Percentiles rank a stretch among this genome's conserved stretches.
Evolutionary conservation across 305 asterid species (phyloP).

Genomic region (Stenogyne calaminthoides): DNA sequence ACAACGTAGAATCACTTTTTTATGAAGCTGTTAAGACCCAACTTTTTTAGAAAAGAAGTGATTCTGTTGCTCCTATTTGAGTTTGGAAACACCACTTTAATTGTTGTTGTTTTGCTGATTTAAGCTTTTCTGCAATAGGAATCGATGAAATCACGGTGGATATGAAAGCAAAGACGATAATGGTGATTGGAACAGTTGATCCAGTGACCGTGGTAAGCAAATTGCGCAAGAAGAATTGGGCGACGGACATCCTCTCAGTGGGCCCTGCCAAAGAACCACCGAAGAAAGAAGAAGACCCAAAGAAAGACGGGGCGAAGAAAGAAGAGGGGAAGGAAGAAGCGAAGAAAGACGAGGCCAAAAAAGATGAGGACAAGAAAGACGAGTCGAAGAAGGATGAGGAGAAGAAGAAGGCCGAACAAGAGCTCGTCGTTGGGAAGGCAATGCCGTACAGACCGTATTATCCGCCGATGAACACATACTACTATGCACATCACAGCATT

Average conservation of each 20-base stretch:
- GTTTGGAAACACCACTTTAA: background rate
- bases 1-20: no score
- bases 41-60: no score
- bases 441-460: slow-evolving; percentile 68
- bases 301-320: slow-evolving; percentile 48
- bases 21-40: no score
- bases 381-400: slow-evolving; percentile 47
- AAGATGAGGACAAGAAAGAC: slow-evolving; percentile 49
- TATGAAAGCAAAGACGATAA: slow-evolving; percentile 60
- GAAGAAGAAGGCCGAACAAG: slow-evolving; percentile 45
- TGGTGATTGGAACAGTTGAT: slow-evolving; percentile 72
- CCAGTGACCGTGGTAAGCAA: slow-evolving; percentile 69
- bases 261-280: slow-evolving; percentile 53
- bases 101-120: background rate
- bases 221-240: slow-evolving; percentile 61
- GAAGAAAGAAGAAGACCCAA: slow-evolving; percentile 53
- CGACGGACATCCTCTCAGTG: slow-evolving; percentile 39
- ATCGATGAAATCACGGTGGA: slow-evolving; percentile 73
- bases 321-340: slow-evolving; percentile 42
- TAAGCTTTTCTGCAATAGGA: slow-evolving; percentile 39
- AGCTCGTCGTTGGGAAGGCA: slow-evolving; percentile 40
- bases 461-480: slow-evolving; percentile 68
- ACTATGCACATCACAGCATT: slow-evolving; percentile 64
- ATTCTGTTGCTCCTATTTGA: background rate
- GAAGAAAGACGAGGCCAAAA: slow-evolving; percentile 51